Conservation (phyloP, 306 rosid genomes). For the Citrullus mucosospermus region DNA sequence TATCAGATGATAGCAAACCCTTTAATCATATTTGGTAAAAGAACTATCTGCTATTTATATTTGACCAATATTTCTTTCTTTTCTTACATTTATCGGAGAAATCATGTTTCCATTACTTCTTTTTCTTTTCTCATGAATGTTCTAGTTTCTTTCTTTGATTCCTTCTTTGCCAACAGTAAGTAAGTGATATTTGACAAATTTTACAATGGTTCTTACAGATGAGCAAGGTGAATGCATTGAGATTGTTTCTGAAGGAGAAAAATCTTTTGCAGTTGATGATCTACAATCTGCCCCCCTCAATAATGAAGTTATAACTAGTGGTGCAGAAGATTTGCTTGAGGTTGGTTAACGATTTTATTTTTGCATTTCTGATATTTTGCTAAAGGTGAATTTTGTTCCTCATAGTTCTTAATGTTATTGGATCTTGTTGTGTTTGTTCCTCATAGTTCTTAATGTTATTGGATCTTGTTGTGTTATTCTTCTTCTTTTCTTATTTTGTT, state of each 20-base stretch:
- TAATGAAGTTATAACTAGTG: slow-evolving; percentile 30
- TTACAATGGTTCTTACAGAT: slow-evolving; percentile 30
- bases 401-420: not conserved
- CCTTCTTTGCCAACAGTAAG: not conserved
- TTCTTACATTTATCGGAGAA: too few species aligned
- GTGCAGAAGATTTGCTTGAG: slow-evolving; percentile 25
- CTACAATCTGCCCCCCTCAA: slow-evolving; percentile 27
- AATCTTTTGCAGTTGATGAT: slow-evolving; percentile 27
- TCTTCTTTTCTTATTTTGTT: slow-evolving; percentile 5
- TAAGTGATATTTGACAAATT: slow-evolving; percentile 8
- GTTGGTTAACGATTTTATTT: slow-evolving; percentile 21
- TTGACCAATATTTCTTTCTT: slow-evolving; percentile 4
- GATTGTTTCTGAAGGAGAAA: slow-evolving; percentile 36
- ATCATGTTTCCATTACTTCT: too few species aligned
- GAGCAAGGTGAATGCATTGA: slow-evolving; percentile 34
- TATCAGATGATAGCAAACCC: not conserved
- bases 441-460: not conserved
- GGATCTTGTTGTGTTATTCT: not conserved
- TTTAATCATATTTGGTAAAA: not conserved
- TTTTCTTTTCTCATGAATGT: too few species aligned
- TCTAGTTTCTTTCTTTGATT: not conserved
- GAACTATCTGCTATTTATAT: not conserved
- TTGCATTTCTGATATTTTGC: not conserved
- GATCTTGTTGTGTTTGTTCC: not conserved
- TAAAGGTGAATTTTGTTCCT: not conserved